A percentile compares a stretch with the other conserved stretches of the same genome.
phyloP scores from a whole-genome alignment of 2,329 filamentous ascomycete species.

The Talaromyces sp. region DNA sequence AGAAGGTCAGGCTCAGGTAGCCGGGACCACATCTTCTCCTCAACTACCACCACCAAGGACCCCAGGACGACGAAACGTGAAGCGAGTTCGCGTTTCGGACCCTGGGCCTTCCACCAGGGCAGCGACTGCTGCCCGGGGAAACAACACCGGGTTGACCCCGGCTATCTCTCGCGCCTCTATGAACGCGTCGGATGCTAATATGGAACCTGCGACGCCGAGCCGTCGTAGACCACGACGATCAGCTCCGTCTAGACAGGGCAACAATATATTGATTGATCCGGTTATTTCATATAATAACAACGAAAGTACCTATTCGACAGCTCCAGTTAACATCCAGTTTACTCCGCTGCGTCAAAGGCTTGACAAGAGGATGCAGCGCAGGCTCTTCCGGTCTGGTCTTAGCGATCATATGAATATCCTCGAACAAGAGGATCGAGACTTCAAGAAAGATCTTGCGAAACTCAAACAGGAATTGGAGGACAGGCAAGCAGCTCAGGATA shows the following conservation, averaged over 20 bases:
- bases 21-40: not conserved
- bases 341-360: conserved; percentile 40
- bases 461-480: conserved; percentile 21
- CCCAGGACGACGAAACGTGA: conserved; percentile 27
- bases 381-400: conserved; percentile 39
- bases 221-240: conserved; percentile 28
- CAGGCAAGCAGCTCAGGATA: conserved; percentile 17
- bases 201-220: conserved; percentile 20
- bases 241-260: conserved; percentile 22
- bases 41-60: conserved; percentile 13
- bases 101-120: conserved; percentile 22
- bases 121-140: conserved; percentile 5
- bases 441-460: conserved; percentile 20
- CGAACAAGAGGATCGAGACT: conserved; percentile 33
- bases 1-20: not conserved
- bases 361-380: conserved; percentile 37
- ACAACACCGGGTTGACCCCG: conserved; percentile 42
- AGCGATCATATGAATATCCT: conserved; percentile 43
- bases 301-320: conserved; percentile 3
- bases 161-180: conserved; percentile 33
- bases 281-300: conserved; percentile 13
- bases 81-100: conserved; percentile 44
- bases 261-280: conserved; percentile 17
- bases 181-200: conserved; percentile 10
- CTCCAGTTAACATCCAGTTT: conserved; percentile 36